phyloP scores from a whole-genome alignment of 495 filamentous ascomycete species.

The Penicillium diatomitis region DNA sequence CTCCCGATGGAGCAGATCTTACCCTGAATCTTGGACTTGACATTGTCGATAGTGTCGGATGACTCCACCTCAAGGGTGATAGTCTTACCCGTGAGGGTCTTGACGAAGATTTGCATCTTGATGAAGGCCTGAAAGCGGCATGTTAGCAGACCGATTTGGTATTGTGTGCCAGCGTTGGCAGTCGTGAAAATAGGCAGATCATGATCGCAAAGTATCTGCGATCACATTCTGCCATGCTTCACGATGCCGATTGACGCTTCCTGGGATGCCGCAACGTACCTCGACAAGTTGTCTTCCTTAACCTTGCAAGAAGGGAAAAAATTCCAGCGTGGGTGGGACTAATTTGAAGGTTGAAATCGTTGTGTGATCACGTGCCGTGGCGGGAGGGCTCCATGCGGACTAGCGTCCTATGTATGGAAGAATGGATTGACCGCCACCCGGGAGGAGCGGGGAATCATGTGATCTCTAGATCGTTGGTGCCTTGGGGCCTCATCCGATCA shows the following conservation, averaged over 20 bases:
- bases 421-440: background rate
- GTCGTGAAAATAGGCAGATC: background rate
- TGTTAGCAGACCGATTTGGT: constrained; percentile 5
- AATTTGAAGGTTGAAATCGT: constrained; percentile 35
- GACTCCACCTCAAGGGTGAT: constrained; percentile 99
- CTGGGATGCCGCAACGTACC: constrained; percentile 25
- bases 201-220: constrained; percentile 3
- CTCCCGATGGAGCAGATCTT: constrained; percentile 7
- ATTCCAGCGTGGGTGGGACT: constrained; percentile 22
- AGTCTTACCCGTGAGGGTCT: constrained; percentile 99
- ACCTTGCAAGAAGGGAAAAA: constrained; percentile 36
- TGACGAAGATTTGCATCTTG: constrained; percentile 99
- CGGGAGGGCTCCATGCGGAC: background rate
- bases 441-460: background rate
- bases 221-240: background rate
- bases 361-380: constrained; percentile 38
- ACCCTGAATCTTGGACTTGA: constrained; percentile 90
- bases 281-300: constrained; percentile 53
- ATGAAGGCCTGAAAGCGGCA: constrained; percentile 38
- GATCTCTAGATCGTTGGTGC: background rate
- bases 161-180: background rate
- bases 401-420: constrained; percentile 1
- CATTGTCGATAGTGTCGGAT: constrained; percentile 99
- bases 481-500: constrained; percentile 1
- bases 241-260: background rate